Evolutionary conservation across 202 grass and related monocot species (phyloP).

Genomic region (Eragrostis tef): DNA sequence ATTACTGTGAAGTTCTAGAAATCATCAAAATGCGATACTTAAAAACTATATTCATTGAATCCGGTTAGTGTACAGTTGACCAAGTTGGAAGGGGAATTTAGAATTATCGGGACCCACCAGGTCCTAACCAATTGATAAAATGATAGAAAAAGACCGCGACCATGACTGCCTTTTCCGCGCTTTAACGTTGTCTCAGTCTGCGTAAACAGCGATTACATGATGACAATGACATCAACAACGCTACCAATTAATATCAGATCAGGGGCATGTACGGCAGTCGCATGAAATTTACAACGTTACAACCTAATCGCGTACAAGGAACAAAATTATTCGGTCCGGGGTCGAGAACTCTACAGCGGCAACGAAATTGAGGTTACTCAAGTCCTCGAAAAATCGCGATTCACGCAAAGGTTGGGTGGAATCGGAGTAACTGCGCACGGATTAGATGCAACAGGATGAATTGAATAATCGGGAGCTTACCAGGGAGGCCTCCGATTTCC

Average conservation of each 20-base stretch:
- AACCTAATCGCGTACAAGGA: background rate
- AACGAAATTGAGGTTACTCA: background rate
- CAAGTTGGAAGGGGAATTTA: background rate
- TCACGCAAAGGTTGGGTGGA: background rate
- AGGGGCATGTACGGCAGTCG: constrained; percentile 2
- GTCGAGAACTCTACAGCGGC: background rate
- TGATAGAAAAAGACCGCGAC: constrained; percentile 42
- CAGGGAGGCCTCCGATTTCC: constrained; percentile 14
- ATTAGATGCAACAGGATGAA: background rate
- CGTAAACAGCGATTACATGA: constrained; percentile 27
- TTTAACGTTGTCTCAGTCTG: constrained; percentile 6
- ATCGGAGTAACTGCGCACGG: constrained; percentile 11
- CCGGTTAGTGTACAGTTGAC: background rate
- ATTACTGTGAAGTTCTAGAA: background rate
- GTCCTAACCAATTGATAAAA: constrained; percentile 18
- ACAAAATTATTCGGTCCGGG: background rate
- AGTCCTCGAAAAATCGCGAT: background rate
- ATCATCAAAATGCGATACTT: background rate
- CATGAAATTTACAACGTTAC: background rate
- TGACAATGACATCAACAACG: constrained; percentile 15
- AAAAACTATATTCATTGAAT: background rate
- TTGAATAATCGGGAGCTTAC: constrained; percentile 20
- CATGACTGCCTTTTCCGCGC: constrained; percentile 1
- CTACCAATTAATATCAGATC: constrained; percentile 14
- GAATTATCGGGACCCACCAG: constrained; percentile 32